A percentile compares a stretch with the other conserved stretches of the same genome.
phyloP scores from a whole-genome alignment of 768 basidiomycete species.

The Amanita pseudoporphyria region DNA sequence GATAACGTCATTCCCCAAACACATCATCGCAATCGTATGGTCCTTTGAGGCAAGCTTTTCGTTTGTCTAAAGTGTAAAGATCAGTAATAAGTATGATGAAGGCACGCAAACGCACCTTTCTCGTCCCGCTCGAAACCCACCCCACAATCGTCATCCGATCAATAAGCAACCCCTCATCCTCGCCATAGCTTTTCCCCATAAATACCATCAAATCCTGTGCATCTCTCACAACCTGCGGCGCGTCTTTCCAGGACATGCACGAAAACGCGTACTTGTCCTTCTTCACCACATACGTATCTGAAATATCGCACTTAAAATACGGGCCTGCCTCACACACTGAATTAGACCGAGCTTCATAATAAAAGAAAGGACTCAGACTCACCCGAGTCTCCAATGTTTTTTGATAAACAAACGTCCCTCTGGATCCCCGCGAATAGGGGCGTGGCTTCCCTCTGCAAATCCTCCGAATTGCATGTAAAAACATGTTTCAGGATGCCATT shows the following conservation, averaged over 20 bases:
- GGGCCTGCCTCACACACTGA: neutral
- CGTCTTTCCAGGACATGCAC: neutral
- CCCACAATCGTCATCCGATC: conserved; percentile 23
- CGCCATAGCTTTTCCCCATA: conserved; percentile 1
- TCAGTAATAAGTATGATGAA: neutral
- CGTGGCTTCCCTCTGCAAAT: conserved; percentile 5
- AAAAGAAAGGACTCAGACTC: neutral
- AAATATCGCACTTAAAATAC: neutral
- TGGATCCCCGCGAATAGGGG: conserved; percentile 1
- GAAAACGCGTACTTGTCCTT: conserved; percentile 4
- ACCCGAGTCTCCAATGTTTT: conserved; percentile 4
- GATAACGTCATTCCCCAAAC: conserved; percentile 28
- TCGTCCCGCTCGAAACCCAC: conserved; percentile 32
- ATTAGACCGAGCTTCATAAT: neutral
- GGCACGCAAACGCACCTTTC: conserved; percentile 18
- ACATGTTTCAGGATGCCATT: conserved; percentile 3
- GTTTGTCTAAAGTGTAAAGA: conserved; percentile 12
- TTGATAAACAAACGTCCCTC: conserved; percentile 4
- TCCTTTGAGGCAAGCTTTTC: conserved; percentile 19
- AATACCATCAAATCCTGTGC: conserved; percentile 2
- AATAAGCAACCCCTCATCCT: conserved; percentile 7
- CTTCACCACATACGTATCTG: neutral
- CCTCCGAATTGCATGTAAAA: conserved; percentile 5
- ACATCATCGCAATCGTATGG: conserved; percentile 21
- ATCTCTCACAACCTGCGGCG: neutral